Evolutionary conservation across 2,329 filamentous ascomycete species (phyloP).

Genomic region (Colletotrichum kahawae): DNA sequence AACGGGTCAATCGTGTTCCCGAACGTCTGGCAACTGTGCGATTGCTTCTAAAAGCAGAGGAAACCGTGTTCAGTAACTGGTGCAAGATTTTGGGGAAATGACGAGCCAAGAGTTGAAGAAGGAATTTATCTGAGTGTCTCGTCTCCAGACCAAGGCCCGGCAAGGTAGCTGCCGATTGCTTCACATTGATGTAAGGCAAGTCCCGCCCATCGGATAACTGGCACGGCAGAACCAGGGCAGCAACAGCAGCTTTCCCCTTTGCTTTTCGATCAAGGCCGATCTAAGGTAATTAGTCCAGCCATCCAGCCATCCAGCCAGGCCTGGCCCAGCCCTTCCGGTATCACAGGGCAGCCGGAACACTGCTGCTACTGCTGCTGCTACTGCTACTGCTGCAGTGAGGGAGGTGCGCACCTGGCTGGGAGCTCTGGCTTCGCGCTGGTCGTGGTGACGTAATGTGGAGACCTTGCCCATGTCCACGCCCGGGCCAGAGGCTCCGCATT

Average conservation of each 20-base stretch:
- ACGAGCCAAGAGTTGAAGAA: not conserved
- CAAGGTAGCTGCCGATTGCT: not conserved
- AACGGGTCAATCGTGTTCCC: not conserved
- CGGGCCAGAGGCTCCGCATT: conserved; percentile 7
- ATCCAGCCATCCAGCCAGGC: not conserved
- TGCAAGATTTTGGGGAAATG: not conserved
- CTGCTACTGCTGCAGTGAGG: not conserved
- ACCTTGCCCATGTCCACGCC: not conserved
- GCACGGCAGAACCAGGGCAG: not conserved
- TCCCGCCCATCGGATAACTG: not conserved
- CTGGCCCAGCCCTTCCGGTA: not conserved
- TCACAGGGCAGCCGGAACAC: not conserved
- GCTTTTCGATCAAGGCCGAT: not conserved
- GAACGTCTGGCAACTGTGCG: not conserved
- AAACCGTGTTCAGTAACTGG: not conserved
- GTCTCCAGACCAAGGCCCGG: not conserved
- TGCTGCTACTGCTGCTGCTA: not conserved
- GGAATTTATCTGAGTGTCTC: not conserved
- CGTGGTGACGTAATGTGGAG: conserved; percentile 17
- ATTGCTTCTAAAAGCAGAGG: not conserved
- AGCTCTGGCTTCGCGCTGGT: conserved; percentile 5
- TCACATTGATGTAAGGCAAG: conserved; percentile 15
- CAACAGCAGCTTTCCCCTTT: not conserved
- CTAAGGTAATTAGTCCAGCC: not conserved
- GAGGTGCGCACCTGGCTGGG: not conserved